These are phyloP conservation scores for Xylaria multiplex DNA, from an alignment of 2,329 filamentous ascomycete species.

Conservation along the genomic window DNA sequence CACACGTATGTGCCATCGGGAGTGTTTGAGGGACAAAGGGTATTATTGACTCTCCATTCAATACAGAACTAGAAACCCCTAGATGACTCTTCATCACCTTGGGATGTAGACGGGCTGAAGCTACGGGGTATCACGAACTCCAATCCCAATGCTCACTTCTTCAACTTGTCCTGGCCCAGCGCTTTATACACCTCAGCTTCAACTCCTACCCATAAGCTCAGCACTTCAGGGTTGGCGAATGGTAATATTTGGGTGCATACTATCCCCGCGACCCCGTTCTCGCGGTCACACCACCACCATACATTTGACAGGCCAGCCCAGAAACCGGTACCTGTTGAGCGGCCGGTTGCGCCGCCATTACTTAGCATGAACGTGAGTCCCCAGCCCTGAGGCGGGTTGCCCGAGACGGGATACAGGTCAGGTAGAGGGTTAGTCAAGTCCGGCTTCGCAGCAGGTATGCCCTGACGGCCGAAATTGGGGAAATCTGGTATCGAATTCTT, in stretches of 20 bases:
- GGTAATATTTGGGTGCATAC: constrained; percentile 62
- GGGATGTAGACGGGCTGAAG: neutral
- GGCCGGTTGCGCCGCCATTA: constrained; percentile 59
- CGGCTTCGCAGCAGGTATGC: constrained; percentile 58
- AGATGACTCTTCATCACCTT: neutral
- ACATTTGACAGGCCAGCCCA: constrained; percentile 71
- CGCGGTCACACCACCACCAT: constrained; percentile 71
- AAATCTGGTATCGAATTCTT: constrained; percentile 68
- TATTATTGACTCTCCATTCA: neutral
- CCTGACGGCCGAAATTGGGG: constrained; percentile 61
- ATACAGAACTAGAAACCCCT: neutral
- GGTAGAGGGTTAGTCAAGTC: constrained; percentile 58
- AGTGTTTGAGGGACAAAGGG: neutral
- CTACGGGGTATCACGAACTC: neutral
- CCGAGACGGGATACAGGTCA: constrained; percentile 60
- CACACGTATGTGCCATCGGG: no score
- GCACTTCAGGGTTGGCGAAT: constrained; percentile 57
- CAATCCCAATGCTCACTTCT: neutral
- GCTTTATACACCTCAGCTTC: constrained; percentile 53
- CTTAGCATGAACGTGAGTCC: constrained; percentile 67
- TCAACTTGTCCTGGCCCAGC: constrained; percentile 15
- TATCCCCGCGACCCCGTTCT: constrained; percentile 66
- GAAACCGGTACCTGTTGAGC: constrained; percentile 60
- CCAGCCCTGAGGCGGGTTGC: constrained; percentile 69
- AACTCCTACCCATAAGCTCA: constrained; percentile 53